These are phyloP conservation scores for Dactylellina leptospora DNA, from an alignment of 2,329 filamentous ascomycete species.

Conservation along the genomic window DNA sequence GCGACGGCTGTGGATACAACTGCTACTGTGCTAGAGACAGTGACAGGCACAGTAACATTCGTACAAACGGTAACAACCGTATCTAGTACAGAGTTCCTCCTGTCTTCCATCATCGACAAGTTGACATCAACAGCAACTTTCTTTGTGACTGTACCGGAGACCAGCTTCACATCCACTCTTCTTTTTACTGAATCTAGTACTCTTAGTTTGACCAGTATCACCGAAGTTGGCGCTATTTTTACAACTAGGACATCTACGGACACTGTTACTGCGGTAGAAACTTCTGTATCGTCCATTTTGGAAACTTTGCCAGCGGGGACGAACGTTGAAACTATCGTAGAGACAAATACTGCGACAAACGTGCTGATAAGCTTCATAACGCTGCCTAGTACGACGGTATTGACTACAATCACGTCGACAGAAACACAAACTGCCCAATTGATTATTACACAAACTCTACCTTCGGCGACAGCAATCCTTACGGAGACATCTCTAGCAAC, in stretches of 20 bases:
- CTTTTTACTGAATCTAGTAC: conserved; percentile 12
- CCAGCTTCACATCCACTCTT: not conserved
- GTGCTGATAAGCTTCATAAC: conserved; percentile 3
- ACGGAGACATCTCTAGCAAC: not conserved
- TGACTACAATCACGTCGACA: not conserved
- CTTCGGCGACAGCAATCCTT: not conserved
- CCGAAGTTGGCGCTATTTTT: not conserved
- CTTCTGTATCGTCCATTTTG: not conserved
- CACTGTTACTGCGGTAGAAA: not conserved
- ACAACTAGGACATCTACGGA: not conserved
- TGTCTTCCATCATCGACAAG: not conserved
- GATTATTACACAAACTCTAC: conserved; percentile 5
- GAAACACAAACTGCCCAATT: not conserved
- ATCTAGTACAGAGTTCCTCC: not conserved
- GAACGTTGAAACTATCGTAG: not conserved
- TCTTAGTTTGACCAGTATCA: conserved; percentile 2
- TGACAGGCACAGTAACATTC: conserved; percentile 1
- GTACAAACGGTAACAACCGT: not conserved
- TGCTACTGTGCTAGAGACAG: not conserved
- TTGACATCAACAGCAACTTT: not conserved
- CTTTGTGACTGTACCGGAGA: conserved; percentile 1
- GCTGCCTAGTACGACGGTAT: conserved; percentile 2
- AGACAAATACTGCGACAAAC: not conserved
- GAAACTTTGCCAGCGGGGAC: not conserved
- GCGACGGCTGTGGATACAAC: not conserved